Conservation (phyloP, 805 yeast species). For the Candida khao-thaluensis region DNA sequence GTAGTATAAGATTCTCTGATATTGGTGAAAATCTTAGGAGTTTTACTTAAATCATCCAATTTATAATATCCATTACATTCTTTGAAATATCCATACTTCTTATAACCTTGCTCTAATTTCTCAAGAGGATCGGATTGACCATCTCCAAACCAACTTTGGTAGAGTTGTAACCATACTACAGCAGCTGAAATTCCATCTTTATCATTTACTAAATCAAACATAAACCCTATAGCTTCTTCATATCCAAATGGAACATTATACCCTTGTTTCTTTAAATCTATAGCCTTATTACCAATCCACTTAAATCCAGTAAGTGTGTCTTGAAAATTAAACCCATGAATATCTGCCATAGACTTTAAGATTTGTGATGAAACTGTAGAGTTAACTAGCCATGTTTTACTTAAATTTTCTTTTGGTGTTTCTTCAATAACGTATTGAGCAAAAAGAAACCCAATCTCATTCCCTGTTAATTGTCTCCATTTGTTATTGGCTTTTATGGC, state of each 20-base stretch:
- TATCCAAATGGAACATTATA: conserved; percentile 79
- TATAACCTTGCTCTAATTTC: conserved; percentile 57
- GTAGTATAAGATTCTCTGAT: conserved; percentile 41
- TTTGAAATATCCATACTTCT: conserved; percentile 74
- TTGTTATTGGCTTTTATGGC: conserved; percentile 53
- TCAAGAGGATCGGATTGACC: conserved; percentile 39
- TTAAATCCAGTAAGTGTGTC: conserved; percentile 96
- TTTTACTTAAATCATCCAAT: conserved; percentile 52
- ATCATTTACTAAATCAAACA: conserved; percentile 83
- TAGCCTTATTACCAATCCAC: conserved; percentile 93
- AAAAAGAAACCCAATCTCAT: conserved; percentile 84
- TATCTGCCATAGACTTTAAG: conserved; percentile 63
- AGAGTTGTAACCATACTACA: conserved; percentile 69
- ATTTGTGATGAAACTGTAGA: conserved; percentile 93
- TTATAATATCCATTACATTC: conserved; percentile 86
- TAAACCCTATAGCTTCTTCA: conserved; percentile 95
- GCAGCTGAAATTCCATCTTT: conserved; percentile 92
- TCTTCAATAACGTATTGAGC: conserved; percentile 59
- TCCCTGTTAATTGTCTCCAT: conserved; percentile 87
- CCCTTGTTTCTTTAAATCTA: conserved; percentile 64
- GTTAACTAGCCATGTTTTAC: conserved; percentile 59
- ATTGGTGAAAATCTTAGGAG: conserved; percentile 53
- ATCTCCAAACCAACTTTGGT: conserved; percentile 47
- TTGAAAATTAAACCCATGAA: conserved; percentile 56
- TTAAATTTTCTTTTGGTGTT: conserved; percentile 22